Evolutionary conservation across 2,329 filamentous ascomycete species (phyloP).

Genomic region (Pleoardoris graminearum): DNA sequence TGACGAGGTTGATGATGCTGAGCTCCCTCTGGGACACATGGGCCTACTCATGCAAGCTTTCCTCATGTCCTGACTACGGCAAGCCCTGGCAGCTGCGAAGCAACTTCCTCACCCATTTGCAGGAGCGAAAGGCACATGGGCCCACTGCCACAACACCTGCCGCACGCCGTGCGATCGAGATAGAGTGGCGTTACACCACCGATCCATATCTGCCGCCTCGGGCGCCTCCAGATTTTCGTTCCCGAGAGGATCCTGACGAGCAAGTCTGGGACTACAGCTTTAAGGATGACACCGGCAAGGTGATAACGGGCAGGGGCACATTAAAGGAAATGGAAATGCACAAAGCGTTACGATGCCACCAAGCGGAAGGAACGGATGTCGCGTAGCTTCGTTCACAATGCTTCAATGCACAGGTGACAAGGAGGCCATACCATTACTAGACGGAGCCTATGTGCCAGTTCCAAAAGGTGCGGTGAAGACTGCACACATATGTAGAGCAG

Average conservation of each 20-base stretch:
- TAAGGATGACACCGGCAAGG: slow-evolving; percentile 29
- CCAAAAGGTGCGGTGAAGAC: too few species aligned
- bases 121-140: slow-evolving; percentile 18
- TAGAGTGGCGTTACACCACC: slow-evolving; percentile 32
- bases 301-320: slow-evolving; percentile 18
- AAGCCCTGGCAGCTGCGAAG: slow-evolving; percentile 11
- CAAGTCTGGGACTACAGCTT: slow-evolving; percentile 30
- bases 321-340: slow-evolving; percentile 22
- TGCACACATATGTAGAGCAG: too few species aligned
- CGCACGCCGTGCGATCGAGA: slow-evolving; percentile 25
- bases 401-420: too few species aligned
- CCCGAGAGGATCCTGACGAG: slow-evolving; percentile 31
- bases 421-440: too few species aligned
- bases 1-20: too few species aligned
- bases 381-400: too few species aligned
- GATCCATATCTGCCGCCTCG: slow-evolving; percentile 30
- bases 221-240: slow-evolving; percentile 28
- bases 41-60: too few species aligned
- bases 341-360: too few species aligned
- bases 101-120: slow-evolving; percentile 20
- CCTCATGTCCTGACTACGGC: too few species aligned
- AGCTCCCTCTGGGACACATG: too few species aligned
- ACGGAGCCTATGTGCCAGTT: too few species aligned
- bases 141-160: slow-evolving; percentile 15
- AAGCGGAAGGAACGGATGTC: too few species aligned